These are phyloP conservation scores for Telfairia occidentalis DNA, from an alignment of 331 rosid species.

Conservation along the genomic window DNA sequence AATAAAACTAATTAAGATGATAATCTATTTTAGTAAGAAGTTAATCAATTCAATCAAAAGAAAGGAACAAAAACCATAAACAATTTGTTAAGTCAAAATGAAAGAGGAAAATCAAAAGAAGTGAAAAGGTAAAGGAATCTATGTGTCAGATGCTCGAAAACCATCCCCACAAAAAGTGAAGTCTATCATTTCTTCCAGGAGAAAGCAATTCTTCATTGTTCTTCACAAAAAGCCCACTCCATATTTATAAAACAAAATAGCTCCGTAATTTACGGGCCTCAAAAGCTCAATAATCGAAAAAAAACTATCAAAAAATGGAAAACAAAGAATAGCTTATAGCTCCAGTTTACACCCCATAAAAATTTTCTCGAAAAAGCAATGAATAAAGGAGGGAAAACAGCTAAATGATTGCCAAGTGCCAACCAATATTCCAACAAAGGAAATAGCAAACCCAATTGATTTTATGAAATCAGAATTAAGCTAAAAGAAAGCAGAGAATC, in stretches of 20 bases:
- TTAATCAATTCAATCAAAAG: neutral
- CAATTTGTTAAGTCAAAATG: constrained; percentile 24
- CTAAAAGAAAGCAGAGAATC: neutral
- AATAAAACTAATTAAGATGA: neutral
- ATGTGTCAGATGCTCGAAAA: constrained; percentile 4
- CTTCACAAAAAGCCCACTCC: constrained; percentile 7
- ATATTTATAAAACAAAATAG: neutral
- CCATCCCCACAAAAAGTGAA: constrained; percentile 9
- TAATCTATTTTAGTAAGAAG: neutral
- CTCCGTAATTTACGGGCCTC: constrained; percentile 7
- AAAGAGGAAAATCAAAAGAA: constrained; percentile 4
- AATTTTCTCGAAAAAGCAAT: neutral
- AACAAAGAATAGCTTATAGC: neutral
- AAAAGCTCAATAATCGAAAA: neutral
- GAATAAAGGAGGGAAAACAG: neutral
- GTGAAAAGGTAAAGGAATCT: constrained; percentile 6
- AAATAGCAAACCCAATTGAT: neutral
- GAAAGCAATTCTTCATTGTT: constrained; percentile 10
- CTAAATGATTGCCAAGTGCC: neutral
- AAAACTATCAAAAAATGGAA: neutral
- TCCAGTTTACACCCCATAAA: neutral
- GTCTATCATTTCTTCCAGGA: neutral
- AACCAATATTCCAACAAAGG: neutral
- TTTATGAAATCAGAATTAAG: neutral
- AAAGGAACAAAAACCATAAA: neutral